phyloP scores from a whole-genome alignment of 306 rosid species.

The Malus asiatica region DNA sequence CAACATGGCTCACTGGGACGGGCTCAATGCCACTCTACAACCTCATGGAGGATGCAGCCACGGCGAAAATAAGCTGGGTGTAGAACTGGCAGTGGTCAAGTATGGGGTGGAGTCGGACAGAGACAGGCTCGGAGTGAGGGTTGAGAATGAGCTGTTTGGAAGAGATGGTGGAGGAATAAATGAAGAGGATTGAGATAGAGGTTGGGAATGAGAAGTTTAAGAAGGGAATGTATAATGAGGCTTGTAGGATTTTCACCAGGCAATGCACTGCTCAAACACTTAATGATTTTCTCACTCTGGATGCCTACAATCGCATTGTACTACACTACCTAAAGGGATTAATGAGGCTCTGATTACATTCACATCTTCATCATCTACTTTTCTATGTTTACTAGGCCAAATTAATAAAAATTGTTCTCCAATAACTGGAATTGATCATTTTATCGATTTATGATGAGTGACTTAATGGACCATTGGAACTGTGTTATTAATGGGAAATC shows the following conservation, averaged over 20 bases:
- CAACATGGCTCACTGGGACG: conserved; percentile 80
- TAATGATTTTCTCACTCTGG: conserved; percentile 79
- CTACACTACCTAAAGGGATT: conserved; percentile 42
- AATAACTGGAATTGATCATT: not conserved
- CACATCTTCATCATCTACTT: not conserved
- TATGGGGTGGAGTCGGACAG: conserved; percentile 75
- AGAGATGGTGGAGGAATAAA: conserved; percentile 85
- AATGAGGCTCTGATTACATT: conserved; percentile 34
- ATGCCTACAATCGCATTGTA: conserved; percentile 62
- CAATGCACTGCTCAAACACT: conserved; percentile 69
- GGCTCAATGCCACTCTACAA: conserved; percentile 92
- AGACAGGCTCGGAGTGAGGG: conserved; percentile 65
- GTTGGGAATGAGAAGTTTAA: conserved; percentile 67
- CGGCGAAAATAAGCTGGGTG: conserved; percentile 92
- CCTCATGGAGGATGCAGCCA: conserved; percentile 98
- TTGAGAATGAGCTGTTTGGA: conserved; percentile 54
- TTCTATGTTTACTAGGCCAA: not conserved
- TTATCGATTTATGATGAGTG: not conserved
- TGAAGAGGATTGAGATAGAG: conserved; percentile 68
- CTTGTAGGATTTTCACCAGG: conserved; percentile 53
- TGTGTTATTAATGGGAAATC: not conserved
- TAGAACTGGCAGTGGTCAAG: conserved; percentile 97
- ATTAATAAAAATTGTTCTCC: not conserved
- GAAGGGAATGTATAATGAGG: conserved; percentile 67
- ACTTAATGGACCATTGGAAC: not conserved